Evolutionary conservation across 164 flowering plant species (phyloP), one percentile per base, ranked within the genome.

Genomic region (Magnolia sinica): DNA sequence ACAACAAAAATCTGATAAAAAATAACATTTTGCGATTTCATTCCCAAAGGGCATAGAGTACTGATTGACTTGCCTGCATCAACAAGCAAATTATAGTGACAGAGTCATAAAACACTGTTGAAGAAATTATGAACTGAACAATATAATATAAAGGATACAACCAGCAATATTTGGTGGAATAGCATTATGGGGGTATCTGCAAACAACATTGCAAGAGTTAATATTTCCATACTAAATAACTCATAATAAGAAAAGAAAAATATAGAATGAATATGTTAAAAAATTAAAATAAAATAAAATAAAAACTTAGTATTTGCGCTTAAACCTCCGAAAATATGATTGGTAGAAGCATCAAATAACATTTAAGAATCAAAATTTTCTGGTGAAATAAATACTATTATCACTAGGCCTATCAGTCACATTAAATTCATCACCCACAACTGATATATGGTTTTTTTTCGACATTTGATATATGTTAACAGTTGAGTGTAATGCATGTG

Each of bases 171-270:
- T 77, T 58, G 80, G 80, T 19, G 80, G 80, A 58, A 77, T 55
- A 65, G 80, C 80, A 45, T 77, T 73, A 50, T 66, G 68, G 22
- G 80, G 76, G 52, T 77, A 77, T 70, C 80, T 77, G 80, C 51
- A 76, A 64, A 67, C n/a, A 51, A 66, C n/a, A 3, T 23, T 10
- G 13, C 23, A 71, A 29, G 22, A 73, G 31, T 73, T 55, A 58
- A 4, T 3, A 51, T 19, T 72, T 72, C 19, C 20, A 72, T 55
- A 55, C 13, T 55, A 11, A 8, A 55, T 11, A 55, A 16, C 61
- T 55, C 18, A 55, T 55, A 55, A 55, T 10, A 55, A 10, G 24
- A 14, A 29, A 11, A 8, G 49, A 22, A 20, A 64, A 64, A 64
- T 64, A 22, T 18, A n/a, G 68, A 20, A 64, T 11, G 68, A 64